Base-by-base conservation (phyloP, 768 basidiomycete species). In the Termitomyces sp. region DNA sequence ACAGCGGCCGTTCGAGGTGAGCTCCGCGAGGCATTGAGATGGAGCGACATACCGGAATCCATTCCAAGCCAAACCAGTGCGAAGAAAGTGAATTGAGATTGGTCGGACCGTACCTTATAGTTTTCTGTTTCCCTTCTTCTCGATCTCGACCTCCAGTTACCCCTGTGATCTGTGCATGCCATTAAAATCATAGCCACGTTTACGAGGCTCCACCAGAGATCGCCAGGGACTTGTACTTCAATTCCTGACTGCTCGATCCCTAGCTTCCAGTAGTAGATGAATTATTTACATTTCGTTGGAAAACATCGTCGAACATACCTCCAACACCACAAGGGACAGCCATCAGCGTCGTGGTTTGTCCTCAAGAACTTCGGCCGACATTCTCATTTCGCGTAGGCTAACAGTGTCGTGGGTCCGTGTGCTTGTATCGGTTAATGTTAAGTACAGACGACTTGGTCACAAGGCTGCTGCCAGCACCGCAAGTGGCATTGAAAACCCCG, bases 1-100 rank as follows among this genome's bases (percentile, higher is more conserved):
- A 83, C 85, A 44, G 88, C 83, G 37, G 61, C 76, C 34, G 56
- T 75, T 39, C 79, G 83, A 58, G 88, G 91, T 52, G 94, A 96
- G 70, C 60, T 92, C n/a, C 62, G 61, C 12, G 77, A 82, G 25
- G 80, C 84, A 21, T 93, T 89, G 88, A 69, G 61, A 16, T 94
- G 89, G 89, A 77, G 72, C 51, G 91, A 93, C 69, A 78, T 74
- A 16, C 71, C 75, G 21, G 65, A 57, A 27, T 6, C 37, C 11
- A 17, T 12, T 39, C 27, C 37, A 19, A 45, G 27, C 17, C 35
- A 49, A 32, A 39, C 17, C 28, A 41, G 43, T 39, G 53, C 16
- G 52, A 61, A 61, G 49, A 61, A 61, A 53, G 19, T 19, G 27
- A 58, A 57, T 23, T 52, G 53, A 61, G 19, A 25, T 30, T 7